Evolutionary conservation across 2,329 filamentous ascomycete species (phyloP), one percentile per base, ranked within the genome.

Genomic region (Graphilbum sp.): DNA sequence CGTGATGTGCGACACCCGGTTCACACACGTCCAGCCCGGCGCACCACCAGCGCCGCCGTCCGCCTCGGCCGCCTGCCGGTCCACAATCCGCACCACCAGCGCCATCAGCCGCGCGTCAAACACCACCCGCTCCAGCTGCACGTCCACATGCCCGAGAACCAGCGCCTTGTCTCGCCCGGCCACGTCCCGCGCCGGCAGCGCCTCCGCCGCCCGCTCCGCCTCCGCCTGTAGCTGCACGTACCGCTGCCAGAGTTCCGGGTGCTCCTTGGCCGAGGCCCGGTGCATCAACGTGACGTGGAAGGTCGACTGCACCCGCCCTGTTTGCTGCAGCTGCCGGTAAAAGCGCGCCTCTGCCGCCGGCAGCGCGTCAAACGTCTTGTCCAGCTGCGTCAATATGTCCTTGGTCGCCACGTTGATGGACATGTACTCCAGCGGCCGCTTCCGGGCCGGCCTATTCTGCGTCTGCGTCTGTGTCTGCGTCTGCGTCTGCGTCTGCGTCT

Each of bases 261-360:
- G 58, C 23, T 77, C 59, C 31, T 64, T 63, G 10, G 72, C 62
- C 3, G 62, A 64, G 11, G 78, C 75, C 34, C 79, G 77, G 57
- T 98, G 90, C 55, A 95, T 85, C 30, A 98, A 69, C 0, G 90
- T 98, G 41, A 98, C 83, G 54, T 98, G 90, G 55, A 96, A 98
- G 31, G 76, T 68, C n/a, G 68, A 53, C 56, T 96, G 88, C 6
- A 96, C 60, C 39, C 90, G 81, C 17, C 78, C 69, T 3, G 67
- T 69, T 47, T 79, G 68, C 54, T 80, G 72, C 25, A 98, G 69
- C 41, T 83, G 72, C 49, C 69, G 72, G 62, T 82, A 98, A 51
- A 94, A 77, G 18, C 62, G 65, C n/a, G 72, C 62, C 15, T 70
- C 60, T 5, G 73, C 57, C 0, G 71, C 49, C 3, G 58, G 54